Conservation (phyloP, 768 basidiomycete species). For the Xanthoconium purpureum region DNA sequence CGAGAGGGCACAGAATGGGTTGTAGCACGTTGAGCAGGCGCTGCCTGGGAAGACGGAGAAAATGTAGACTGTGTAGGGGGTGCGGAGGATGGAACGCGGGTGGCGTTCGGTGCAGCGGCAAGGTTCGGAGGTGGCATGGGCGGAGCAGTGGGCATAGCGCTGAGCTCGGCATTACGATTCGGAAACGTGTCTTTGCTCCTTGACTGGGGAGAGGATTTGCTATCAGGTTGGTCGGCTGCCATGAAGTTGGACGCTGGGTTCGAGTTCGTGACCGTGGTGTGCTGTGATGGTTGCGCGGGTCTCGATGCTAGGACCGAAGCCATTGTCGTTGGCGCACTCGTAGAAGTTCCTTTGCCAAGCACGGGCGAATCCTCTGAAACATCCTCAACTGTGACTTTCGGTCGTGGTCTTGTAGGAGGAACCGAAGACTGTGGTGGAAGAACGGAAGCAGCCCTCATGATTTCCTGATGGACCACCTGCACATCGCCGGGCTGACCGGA, state of each 20-base stretch:
- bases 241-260: slow-evolving; percentile 2
- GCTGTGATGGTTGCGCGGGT: slow-evolving; percentile 6
- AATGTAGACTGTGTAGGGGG: slow-evolving; percentile 22
- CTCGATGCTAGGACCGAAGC: slow-evolving; percentile 9
- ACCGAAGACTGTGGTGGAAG: slow-evolving; percentile 10
- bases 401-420: slow-evolving; percentile 14
- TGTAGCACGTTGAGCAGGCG: slow-evolving; percentile 18
- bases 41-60: slow-evolving; percentile 2
- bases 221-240: slow-evolving; percentile 8
- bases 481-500: slow-evolving; percentile 6
- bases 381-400: slow-evolving; percentile 31
- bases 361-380: slow-evolving; percentile 23
- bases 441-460: slow-evolving; percentile 2
- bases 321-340: background rate
- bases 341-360: slow-evolving; percentile 8
- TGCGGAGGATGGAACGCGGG: slow-evolving; percentile 21
- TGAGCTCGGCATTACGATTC: slow-evolving; percentile 12
- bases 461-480: slow-evolving; percentile 11
- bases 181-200: slow-evolving; percentile 17
- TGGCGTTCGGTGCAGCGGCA: background rate
- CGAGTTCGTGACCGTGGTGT: background rate
- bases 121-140: slow-evolving; percentile 24
- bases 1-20: slow-evolving; percentile 22
- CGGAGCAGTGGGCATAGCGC: background rate
- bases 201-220: slow-evolving; percentile 22